A percentile compares a stretch with the other conserved stretches of the same genome.
phyloP scores from a whole-genome alignment of 169 alveolate species.

The Eimeria nieschulzi region DNA sequence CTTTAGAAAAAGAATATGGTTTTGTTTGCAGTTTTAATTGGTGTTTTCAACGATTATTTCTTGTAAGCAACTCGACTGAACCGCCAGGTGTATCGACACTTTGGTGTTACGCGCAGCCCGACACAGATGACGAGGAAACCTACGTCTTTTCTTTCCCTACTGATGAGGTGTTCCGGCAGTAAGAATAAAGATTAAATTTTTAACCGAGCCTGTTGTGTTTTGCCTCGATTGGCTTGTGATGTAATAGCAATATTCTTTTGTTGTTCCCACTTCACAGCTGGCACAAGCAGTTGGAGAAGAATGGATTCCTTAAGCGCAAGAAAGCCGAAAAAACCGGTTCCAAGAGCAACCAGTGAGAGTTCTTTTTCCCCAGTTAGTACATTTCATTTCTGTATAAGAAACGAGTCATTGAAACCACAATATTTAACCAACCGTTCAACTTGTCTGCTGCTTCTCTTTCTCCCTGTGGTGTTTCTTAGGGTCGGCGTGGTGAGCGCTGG shows the following conservation, averaged over 20 bases:
- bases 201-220: neutral
- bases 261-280: slow-evolving; percentile 14
- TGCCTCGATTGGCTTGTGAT: neutral
- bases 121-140: slow-evolving; percentile 71
- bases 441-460: neutral
- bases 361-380: neutral
- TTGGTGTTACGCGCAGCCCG: slow-evolving; percentile 59
- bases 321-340: slow-evolving; percentile 19
- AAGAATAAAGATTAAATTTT: neutral
- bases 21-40: neutral
- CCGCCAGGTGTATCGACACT: slow-evolving; percentile 22
- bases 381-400: no score
- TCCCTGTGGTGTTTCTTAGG: neutral
- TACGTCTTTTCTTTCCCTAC: slow-evolving; percentile 73
- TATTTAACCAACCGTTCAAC: no score
- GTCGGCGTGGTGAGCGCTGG: slow-evolving; percentile 73
- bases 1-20: neutral
- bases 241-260: neutral
- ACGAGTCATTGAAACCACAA: no score
- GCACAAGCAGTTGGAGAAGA: slow-evolving; percentile 61
- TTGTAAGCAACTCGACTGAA: neutral
- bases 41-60: neutral
- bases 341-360: slow-evolving; percentile 68
- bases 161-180: slow-evolving; percentile 56
- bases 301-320: slow-evolving; percentile 69